Conservation (phyloP, 2,329 filamentous ascomycete species). For the Paracamarosporium sp. region DNA sequence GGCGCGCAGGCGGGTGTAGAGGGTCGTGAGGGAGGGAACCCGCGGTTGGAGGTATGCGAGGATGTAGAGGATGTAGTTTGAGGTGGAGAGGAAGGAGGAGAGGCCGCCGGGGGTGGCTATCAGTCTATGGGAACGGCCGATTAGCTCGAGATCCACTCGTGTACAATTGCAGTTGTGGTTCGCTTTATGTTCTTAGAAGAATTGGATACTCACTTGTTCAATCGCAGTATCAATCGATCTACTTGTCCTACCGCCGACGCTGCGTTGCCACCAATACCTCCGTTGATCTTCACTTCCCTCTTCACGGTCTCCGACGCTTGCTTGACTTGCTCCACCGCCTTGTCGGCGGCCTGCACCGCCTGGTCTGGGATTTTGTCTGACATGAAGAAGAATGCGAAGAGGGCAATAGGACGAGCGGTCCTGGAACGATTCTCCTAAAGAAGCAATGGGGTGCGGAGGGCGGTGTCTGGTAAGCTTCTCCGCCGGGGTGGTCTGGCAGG, state of each 20-base stretch:
- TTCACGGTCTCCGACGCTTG: constrained; percentile 7
- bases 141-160: constrained; percentile 6
- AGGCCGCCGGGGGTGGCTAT: constrained; percentile 53
- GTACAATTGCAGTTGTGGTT: neutral
- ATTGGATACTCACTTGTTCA: constrained; percentile 50
- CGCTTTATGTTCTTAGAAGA: neutral
- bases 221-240: constrained; percentile 49
- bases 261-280: constrained; percentile 19
- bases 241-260: constrained; percentile 40
- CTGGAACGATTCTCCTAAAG: neutral
- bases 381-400: constrained; percentile 22
- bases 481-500: neutral
- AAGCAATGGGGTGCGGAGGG: neutral
- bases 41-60: constrained; percentile 52
- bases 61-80: constrained; percentile 56
- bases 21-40: constrained; percentile 36
- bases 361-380: constrained; percentile 40
- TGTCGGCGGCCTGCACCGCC: constrained; percentile 38
- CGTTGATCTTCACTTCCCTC: neutral
- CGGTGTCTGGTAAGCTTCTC: constrained; percentile 7
- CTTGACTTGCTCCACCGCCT: constrained; percentile 14
- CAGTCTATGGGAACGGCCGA: constrained; percentile 37
- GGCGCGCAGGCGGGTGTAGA: constrained; percentile 38
- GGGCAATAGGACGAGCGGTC: neutral
- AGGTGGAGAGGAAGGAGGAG: constrained; percentile 53